Evolutionary conservation across 768 basidiomycete genomes (phyloP), one percentile per base, ranked within the genome.

Genomic region (Naganishia vaughanmartiniae): DNA sequence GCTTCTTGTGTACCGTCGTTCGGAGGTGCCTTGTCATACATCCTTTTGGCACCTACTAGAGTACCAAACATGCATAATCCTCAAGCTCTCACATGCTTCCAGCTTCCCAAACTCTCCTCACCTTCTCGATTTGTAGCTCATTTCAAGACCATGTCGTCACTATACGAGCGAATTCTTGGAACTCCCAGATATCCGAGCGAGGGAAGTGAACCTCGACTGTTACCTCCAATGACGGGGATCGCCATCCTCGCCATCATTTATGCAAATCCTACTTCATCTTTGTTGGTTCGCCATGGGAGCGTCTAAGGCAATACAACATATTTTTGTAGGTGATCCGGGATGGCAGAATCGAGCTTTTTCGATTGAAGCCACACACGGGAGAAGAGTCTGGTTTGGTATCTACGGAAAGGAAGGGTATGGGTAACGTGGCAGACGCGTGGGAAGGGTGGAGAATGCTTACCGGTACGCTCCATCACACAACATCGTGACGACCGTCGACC

Each of bases 381-480:
- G 84, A 99, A 99, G 42, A 99, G 83, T 14, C 96, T 87, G 72
- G 91, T 94, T 83, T 98, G 96, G 78, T 99, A 85, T 72, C 83
- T 84, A 74, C 31, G 48, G n/a, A 24, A 2, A 24, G n/a, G 11
- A 39, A 39, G 57, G 14, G 31, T 31, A 58, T 31, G 17, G 21
- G 57, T 42, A 42, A 42, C 42, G 15, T 15, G 42, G 42, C 14
- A 24, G 33, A 24, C 11, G 21, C 0, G 58, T 2, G 54, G 17
- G 45, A 31, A 48, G 10, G 26, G 36, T 28, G 31, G 30, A 26
- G 5, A 12, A 10, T 15, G 76, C 83, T 70, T 53, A 96, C 78
- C 96, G 87, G 78, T 98, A 95, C 54, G 96, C 96, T 9, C 95
- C 96, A 78, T 99, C 96, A 80, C 90, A 92, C 46, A 99, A 82